A percentile compares a stretch with the other conserved stretches of the same genome.
These are phyloP conservation scores for Mariannaea sp. DNA, from an alignment of 2,329 filamentous ascomycete genomes.

Conservation along the genomic window DNA sequence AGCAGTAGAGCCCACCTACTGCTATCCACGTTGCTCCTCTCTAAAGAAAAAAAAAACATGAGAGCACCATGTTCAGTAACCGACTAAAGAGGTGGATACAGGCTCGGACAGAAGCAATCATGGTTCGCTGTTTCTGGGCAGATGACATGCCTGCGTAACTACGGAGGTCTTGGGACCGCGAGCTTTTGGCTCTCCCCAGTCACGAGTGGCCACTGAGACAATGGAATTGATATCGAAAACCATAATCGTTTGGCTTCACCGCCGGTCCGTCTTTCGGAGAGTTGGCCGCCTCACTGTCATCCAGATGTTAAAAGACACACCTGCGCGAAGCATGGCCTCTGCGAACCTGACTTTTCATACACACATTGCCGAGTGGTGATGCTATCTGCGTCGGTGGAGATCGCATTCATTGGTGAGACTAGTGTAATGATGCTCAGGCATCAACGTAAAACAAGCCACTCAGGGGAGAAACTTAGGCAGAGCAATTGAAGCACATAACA, in stretches of 20 bases:
- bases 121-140: neutral
- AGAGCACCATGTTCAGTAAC: neutral
- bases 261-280: neutral
- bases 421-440: neutral
- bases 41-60: no score
- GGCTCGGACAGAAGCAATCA: slow-evolving; percentile 2
- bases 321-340: neutral
- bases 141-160: neutral
- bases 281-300: neutral
- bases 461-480: neutral
- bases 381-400: slow-evolving; percentile 8
- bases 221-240: neutral
- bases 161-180: neutral
- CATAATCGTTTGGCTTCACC: slow-evolving; percentile 5
- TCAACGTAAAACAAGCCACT: neutral
- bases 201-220: neutral
- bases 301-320: neutral
- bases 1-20: no score
- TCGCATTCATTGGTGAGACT: slow-evolving; percentile 8
- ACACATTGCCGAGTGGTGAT: neutral
- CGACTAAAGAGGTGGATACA: neutral
- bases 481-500: no score
- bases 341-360: no score
- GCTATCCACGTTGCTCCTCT: no score
- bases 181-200: neutral